Percentiles rank a stretch among this genome's conserved stretches.
phyloP scores from a whole-genome alignment of 2,329 filamentous ascomycete species.

The Pseudogymnoascus sp. region DNA sequence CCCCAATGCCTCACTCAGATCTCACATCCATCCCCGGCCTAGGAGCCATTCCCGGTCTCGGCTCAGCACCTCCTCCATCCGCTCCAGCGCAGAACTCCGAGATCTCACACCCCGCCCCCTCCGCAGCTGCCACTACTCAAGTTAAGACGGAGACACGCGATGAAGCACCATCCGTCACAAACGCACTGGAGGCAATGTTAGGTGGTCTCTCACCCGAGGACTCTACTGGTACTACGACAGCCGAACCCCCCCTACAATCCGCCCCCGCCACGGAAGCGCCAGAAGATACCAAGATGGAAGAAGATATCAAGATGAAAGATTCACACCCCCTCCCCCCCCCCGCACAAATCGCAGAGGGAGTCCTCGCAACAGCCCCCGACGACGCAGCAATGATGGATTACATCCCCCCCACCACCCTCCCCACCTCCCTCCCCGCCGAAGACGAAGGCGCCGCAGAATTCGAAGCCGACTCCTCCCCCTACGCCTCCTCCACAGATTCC shows the following conservation, averaged over 20 bases:
- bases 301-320: slow-evolving; percentile 8
- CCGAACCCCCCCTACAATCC: neutral
- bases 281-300: slow-evolving; percentile 3
- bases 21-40: neutral
- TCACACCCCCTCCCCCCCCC: neutral
- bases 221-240: neutral
- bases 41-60: neutral
- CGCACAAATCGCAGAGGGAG: too few relatives aligned
- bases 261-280: neutral
- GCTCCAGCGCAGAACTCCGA: neutral
- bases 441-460: slow-evolving; percentile 58
- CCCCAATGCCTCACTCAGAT: neutral
- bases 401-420: slow-evolving; percentile 8
- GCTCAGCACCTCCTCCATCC: neutral
- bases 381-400: neutral
- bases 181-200: slow-evolving; percentile 9
- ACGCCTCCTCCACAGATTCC: slow-evolving; percentile 57
- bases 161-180: slow-evolving; percentile 8
- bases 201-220: neutral
- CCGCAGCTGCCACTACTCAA: neutral
- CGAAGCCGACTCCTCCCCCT: slow-evolving; percentile 72
- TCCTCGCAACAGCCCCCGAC: neutral
- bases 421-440: neutral
- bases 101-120: neutral
- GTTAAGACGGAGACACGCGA: neutral